Base-by-base conservation (phyloP, 2,329 filamentous ascomycete genomes). In the Exophiala calicioides region DNA sequence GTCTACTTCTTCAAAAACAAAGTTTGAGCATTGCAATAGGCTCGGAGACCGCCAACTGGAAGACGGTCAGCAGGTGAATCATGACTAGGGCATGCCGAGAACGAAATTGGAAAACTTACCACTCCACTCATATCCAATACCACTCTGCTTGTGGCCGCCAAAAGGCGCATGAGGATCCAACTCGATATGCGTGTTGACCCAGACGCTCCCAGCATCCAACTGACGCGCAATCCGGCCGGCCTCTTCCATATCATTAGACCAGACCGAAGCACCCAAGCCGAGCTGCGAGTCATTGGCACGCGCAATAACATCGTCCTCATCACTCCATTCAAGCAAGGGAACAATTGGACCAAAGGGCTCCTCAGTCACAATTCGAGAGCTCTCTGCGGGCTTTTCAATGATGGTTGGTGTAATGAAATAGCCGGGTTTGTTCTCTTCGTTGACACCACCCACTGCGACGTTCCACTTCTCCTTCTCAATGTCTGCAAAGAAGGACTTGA, bases 391-490 rank as follows among this genome's bases (percentile, higher is more conserved):
- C 50, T 78, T 77, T 21, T 77, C 71, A 24, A 84, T 74, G 44
- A 84, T 78, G 1, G 79, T 80, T 0, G 81, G 80, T 15, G 73
- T 65, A 53, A 84, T 70, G 65, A 76, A 82, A 2, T 79, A 81
- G 42, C 74, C 64, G 24, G 65, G 63, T 2, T 64, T 66, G 3
- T n/a, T n/a, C n/a, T 62, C 47, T 12, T 57, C 57, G 10, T 71
- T 65, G 20, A 68, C 63, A 35, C 78, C 78, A 10, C 77, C 79
- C 9, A 72, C 58, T 1, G 75, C 76, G 31, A 80, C 70, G n/a
- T 74, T 74, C 58, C 76, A 74, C 44, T 78, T 77, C 32, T 78
- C 74, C 53, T 71, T 69, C 58, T 76, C 72, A 48, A 77, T 79
- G 38, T 82, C 78, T 7, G 71, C 69, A 46, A 85, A 74, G 52